phyloP scores from a whole-genome alignment of 1,139 yeast genomes.

The Yamadazyma siamensis region DNA sequence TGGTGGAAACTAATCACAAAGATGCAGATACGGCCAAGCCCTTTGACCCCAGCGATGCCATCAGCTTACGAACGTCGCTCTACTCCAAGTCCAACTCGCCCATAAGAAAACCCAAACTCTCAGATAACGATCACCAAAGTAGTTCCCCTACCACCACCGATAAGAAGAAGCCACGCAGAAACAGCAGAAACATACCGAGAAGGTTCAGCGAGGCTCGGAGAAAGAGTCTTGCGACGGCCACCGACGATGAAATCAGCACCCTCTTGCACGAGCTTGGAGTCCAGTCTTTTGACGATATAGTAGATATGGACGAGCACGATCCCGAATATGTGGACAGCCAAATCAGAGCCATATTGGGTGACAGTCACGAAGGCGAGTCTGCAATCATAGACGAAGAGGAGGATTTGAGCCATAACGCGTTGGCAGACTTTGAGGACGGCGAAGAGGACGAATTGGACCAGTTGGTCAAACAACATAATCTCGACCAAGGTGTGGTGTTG shows the following conservation, averaged over 20 bases:
- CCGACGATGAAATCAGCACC: conserved; percentile 40
- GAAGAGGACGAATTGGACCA: conserved; percentile 40
- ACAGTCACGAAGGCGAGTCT: conserved; percentile 18
- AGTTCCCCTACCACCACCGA: no score
- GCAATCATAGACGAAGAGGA: conserved; percentile 17
- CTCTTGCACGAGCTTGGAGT: conserved; percentile 38
- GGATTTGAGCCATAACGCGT: conserved; percentile 12
- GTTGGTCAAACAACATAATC: conserved; percentile 33
- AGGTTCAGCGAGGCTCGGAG: conserved; percentile 37
- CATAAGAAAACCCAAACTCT: conserved; percentile 9
- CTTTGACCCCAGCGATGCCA: conserved; percentile 53
- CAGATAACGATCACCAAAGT: conserved; percentile 4
- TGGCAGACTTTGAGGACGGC: conserved; percentile 28
- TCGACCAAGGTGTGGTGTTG: conserved; percentile 29
- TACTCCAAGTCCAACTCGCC: conserved; percentile 25
- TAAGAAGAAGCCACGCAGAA: conserved; percentile 10
- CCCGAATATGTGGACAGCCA: conserved; percentile 34
- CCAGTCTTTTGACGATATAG: conserved; percentile 33
- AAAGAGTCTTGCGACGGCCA: conserved; percentile 38
- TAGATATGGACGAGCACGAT: conserved; percentile 34
- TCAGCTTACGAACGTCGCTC: conserved; percentile 46
- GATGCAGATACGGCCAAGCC: conserved; percentile 23
- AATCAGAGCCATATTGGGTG: conserved; percentile 31
- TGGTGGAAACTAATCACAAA: conserved; percentile 30
- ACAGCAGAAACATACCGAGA: conserved; percentile 17